These are phyloP conservation scores for Pseudogymnoascus sp. DNA, from an alignment of 2,329 filamentous ascomycete genomes.

Conservation along the genomic window DNA sequence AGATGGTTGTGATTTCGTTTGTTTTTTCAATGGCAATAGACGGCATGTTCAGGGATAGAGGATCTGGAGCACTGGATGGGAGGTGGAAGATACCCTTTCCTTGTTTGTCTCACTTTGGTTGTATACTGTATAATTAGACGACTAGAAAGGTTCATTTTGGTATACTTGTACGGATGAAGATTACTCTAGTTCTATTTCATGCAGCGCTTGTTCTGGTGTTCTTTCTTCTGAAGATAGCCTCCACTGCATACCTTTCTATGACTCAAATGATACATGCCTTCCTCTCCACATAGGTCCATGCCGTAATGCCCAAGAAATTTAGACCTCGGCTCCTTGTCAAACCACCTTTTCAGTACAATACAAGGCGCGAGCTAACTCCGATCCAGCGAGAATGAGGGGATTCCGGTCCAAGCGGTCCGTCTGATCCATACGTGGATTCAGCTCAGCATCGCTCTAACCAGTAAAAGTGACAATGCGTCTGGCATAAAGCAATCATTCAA, in stretches of 20 bases:
- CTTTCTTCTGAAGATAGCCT: neutral
- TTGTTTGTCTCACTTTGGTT: neutral
- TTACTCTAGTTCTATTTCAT: neutral
- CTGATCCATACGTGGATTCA: neutral
- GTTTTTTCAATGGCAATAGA: slow-evolving; percentile 1
- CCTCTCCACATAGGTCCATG: neutral
- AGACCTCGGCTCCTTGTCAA: neutral
- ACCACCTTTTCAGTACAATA: neutral
- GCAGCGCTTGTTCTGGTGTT: neutral
- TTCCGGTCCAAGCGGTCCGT: neutral
- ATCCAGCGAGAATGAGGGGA: neutral
- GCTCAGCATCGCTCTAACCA: no score
- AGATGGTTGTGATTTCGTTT: slow-evolving; percentile 17
- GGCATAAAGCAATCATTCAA: neutral
- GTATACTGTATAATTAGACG: neutral
- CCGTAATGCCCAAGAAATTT: neutral
- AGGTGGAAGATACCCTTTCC: slow-evolving; percentile 8
- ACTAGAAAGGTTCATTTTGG: neutral
- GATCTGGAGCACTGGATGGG: slow-evolving; percentile 7
- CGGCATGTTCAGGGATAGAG: slow-evolving; percentile 8
- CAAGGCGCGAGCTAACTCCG: neutral
- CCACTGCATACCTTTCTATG: neutral
- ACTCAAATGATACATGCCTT: neutral
- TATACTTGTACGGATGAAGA: neutral
- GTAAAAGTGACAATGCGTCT: neutral